Evolutionary conservation across 140 eudicot genomes (phyloP).

Genomic region (Artemisia princeps): DNA sequence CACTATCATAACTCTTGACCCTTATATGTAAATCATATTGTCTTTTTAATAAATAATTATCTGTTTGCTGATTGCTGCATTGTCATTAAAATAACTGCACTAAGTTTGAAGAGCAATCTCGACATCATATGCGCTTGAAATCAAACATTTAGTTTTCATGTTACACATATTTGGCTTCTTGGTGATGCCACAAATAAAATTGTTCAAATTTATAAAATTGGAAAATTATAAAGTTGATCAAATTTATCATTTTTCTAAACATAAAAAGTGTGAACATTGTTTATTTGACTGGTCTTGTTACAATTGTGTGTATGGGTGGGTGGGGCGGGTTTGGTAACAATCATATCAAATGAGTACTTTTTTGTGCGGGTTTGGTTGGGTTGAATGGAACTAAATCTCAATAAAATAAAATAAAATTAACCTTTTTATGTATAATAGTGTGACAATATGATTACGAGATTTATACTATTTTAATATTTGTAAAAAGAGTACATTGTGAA

Average conservation of each 20-base stretch:
- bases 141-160: neutral
- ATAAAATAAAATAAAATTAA: too few relatives aligned
- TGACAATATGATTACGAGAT: too few relatives aligned
- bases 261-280: neutral
- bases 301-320: neutral
- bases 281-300: neutral
- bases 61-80: conserved; percentile 31
- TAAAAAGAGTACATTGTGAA: too few relatives aligned
- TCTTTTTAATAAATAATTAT: conserved; percentile 4
- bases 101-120: conserved; percentile 1
- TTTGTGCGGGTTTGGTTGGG: too few relatives aligned
- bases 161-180: too few relatives aligned
- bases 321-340: neutral
- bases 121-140: neutral
- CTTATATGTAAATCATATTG: conserved; percentile 9
- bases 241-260: neutral
- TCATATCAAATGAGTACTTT: too few relatives aligned
- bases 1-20: conserved; percentile 27
- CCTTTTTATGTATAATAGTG: too few relatives aligned
- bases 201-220: neutral
- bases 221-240: neutral
- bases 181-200: neutral
- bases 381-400: too few relatives aligned
- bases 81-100: conserved; percentile 17
- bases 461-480: too few relatives aligned